Conservation (phyloP, 1,139 yeast genomes). For the Scheffersomyces stambukii region DNA sequence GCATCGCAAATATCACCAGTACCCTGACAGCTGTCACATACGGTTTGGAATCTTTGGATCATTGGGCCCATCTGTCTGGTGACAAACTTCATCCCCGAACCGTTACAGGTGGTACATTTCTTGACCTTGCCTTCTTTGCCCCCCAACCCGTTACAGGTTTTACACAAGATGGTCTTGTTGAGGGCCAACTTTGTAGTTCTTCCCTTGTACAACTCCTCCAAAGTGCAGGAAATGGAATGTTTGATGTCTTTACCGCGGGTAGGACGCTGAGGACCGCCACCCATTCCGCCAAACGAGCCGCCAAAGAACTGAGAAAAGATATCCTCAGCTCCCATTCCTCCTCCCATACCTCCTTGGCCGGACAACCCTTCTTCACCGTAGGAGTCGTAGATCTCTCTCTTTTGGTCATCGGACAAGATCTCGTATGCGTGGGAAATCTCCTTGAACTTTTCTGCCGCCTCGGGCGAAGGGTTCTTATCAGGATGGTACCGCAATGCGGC, state of each 20-base stretch:
- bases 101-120: slow-evolving; percentile 81
- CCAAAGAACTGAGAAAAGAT: slow-evolving; percentile 93
- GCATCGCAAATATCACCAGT: slow-evolving; percentile 86
- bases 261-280: slow-evolving; percentile 80
- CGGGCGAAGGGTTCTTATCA: slow-evolving; percentile 73
- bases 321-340: slow-evolving; percentile 85
- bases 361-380: slow-evolving; percentile 90
- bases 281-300: slow-evolving; percentile 52
- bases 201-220: slow-evolving; percentile 94
- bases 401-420: slow-evolving; percentile 77
- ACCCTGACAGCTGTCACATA: slow-evolving; percentile 91
- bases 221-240: slow-evolving; percentile 78
- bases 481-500: slow-evolving; percentile 94
- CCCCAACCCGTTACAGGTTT: slow-evolving; percentile 89
- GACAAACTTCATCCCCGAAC: slow-evolving; percentile 87
- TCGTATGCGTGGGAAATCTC: slow-evolving; percentile 91
- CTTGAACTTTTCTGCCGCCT: slow-evolving; percentile 95
- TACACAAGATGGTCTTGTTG: slow-evolving; percentile 87
- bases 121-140: slow-evolving; percentile 91
- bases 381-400: slow-evolving; percentile 83
- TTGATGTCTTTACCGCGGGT: slow-evolving; percentile 84
- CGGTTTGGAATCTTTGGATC: slow-evolving; percentile 96
- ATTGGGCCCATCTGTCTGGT: slow-evolving; percentile 99
- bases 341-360: slow-evolving; percentile 68
- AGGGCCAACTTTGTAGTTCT: slow-evolving; percentile 91